Conservation (phyloP, 495 filamentous ascomycete genomes). For the Neurospora pannonica region DNA sequence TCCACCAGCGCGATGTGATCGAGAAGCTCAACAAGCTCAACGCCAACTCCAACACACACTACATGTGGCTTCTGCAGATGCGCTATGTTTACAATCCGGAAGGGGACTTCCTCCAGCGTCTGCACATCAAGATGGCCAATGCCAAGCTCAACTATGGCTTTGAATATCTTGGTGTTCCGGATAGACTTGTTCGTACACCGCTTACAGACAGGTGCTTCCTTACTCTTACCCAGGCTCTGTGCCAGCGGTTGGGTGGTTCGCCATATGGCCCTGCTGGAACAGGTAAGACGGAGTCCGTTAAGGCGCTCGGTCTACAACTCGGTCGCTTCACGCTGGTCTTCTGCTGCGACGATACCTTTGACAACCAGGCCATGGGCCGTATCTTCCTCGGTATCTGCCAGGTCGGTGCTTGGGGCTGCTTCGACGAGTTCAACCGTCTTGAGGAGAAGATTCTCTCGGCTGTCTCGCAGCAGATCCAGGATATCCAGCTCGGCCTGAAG, state of each 20-base stretch:
- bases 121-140: constrained; percentile 95
- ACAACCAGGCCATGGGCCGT: constrained; percentile 98
- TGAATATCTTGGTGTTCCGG: constrained; percentile 92
- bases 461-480: constrained; percentile 97
- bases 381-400: constrained; percentile 99
- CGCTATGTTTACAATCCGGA: constrained; percentile 82
- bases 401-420: constrained; percentile 98
- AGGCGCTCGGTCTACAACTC: constrained; percentile 90
- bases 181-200: constrained; percentile 90
- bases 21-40: constrained; percentile 67
- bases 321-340: constrained; percentile 97
- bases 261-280: constrained; percentile 97
- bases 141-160: constrained; percentile 92
- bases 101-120: constrained; percentile 69
- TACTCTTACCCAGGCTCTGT: constrained; percentile 90
- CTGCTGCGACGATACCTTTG: constrained; percentile 98
- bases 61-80: constrained; percentile 96
- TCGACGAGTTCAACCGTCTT: constrained; percentile 98
- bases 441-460: constrained; percentile 96
- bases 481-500: constrained; percentile 91
- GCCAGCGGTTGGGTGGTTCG: constrained; percentile 89
- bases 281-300: constrained; percentile 99
- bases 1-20: constrained; percentile 90
- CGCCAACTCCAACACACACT: constrained; percentile 71
- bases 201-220: constrained; percentile 97